Percentiles rank a stretch among this genome's conserved stretches.
Evolutionary conservation across 257 asterid species (phyloP).

Genomic region (Solanum sitiens): DNA sequence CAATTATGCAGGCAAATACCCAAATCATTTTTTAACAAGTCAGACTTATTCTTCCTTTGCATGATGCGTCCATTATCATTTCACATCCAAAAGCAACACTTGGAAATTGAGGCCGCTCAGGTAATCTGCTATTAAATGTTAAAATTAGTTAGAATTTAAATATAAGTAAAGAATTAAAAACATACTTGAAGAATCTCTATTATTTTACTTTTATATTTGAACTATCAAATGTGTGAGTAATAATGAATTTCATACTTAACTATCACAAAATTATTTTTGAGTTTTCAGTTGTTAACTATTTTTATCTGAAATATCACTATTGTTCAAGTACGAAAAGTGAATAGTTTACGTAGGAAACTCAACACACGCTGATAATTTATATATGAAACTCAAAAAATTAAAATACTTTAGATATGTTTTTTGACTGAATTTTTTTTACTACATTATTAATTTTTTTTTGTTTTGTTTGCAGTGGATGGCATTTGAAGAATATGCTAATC

Average conservation of each 20-base stretch:
- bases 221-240: background rate
- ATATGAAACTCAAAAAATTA: too few relatives aligned
- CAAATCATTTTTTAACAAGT: constrained; percentile 45
- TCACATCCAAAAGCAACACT: constrained; percentile 56
- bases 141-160: background rate
- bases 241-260: too few relatives aligned
- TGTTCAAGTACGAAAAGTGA: too few relatives aligned
- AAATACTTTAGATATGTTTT: too few relatives aligned
- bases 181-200: too few relatives aligned
- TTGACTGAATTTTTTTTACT: too few relatives aligned
- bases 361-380: background rate
- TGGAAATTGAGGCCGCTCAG: constrained; percentile 72
- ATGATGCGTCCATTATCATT: constrained; percentile 52
- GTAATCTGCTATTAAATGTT: background rate
- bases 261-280: background rate
- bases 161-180: too few relatives aligned
- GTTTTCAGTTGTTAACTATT: background rate
- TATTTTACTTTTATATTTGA: too few relatives aligned
- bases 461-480: constrained; percentile 56
- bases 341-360: too few relatives aligned
- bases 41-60: constrained; percentile 55
- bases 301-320: background rate
- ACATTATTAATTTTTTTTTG: too few relatives aligned
- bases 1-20: constrained; percentile 45
- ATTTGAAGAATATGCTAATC: constrained; percentile 47